Conservation (phyloP, 352 stramenopile species). For the Phytopythium sindhum region DNA sequence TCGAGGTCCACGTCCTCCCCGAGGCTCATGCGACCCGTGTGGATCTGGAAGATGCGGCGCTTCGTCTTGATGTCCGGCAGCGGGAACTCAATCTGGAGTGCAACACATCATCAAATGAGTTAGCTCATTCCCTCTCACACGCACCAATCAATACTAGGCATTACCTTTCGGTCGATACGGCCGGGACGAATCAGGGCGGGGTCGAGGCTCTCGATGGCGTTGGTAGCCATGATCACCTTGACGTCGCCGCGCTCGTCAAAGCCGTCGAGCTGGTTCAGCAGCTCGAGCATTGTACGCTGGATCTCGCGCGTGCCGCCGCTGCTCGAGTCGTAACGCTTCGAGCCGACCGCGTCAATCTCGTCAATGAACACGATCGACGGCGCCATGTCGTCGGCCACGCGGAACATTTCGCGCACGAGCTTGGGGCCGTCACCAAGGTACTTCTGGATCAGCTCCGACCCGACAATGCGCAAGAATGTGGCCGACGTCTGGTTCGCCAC, state of each 20-base stretch:
- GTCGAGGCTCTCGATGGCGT: constrained; percentile 99
- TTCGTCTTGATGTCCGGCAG: constrained; percentile 99
- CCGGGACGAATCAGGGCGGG: constrained; percentile 98
- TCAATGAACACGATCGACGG: constrained; percentile 99
- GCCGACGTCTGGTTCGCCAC: constrained; percentile 99
- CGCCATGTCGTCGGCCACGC: constrained; percentile 97
- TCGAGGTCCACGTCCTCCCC: constrained; percentile 99
- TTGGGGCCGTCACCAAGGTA: constrained; percentile 99
- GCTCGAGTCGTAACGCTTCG: constrained; percentile 99
- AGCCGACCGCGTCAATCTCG: constrained; percentile 99
- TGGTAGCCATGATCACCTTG: constrained; percentile 99
- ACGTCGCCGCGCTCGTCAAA: constrained; percentile 99
- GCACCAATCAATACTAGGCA: constrained; percentile 2
- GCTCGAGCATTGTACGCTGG: constrained; percentile 99
- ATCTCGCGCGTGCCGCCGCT: constrained; percentile 98
- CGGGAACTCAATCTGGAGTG: constrained; percentile 98
- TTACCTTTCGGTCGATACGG: constrained; percentile 98
- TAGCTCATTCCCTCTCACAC: not conserved
- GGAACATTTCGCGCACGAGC: constrained; percentile 99
- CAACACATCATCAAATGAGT: not conserved
- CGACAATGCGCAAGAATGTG: constrained; percentile 99
- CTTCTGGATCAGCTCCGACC: constrained; percentile 99
- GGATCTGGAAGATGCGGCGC: constrained; percentile 99
- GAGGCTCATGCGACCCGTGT: constrained; percentile 98
- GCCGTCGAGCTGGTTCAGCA: constrained; percentile 99